phyloP scores from a whole-genome alignment of 257 asterid genomes.

The Haberlea rhodopensis region DNA sequence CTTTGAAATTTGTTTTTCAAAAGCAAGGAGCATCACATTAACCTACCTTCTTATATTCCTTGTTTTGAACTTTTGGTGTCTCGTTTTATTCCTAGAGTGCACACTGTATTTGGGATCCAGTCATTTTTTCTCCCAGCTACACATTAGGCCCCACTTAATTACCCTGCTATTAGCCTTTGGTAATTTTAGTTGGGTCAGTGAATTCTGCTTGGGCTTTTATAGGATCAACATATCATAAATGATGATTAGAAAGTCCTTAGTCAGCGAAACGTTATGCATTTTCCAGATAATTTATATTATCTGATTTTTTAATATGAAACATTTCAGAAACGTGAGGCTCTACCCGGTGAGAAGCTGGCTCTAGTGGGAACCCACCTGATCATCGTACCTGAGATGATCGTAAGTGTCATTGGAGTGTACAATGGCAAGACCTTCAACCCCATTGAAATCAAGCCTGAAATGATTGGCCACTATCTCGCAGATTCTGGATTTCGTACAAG shows the following conservation, averaged over 20 bases:
- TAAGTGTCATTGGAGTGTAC: slow-evolving; percentile 50
- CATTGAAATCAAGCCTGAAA: slow-evolving; percentile 52
- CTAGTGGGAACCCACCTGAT: slow-evolving; percentile 53
- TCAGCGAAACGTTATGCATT: too few relatives aligned
- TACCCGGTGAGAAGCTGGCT: slow-evolving; percentile 51
- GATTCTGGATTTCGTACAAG: slow-evolving; percentile 49
- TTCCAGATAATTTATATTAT: neutral
- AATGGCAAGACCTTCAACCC: slow-evolving; percentile 52
- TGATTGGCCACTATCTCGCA: slow-evolving; percentile 51
- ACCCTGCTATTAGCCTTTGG: too few relatives aligned
- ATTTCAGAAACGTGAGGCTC: slow-evolving; percentile 49
- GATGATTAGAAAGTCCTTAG: neutral
- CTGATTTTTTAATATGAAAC: neutral
- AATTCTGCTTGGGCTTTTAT: too few relatives aligned
- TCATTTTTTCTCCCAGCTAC: too few relatives aligned
- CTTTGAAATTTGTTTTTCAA: neutral
- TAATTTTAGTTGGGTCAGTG: too few relatives aligned
- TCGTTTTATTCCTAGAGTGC: too few relatives aligned
- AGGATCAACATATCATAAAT: too few relatives aligned
- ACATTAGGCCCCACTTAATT: too few relatives aligned
- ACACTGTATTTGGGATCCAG: too few relatives aligned
- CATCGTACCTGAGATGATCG: slow-evolving; percentile 54
- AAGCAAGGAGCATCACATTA: too few relatives aligned
- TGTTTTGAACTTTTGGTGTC: neutral
- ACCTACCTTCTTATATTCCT: neutral